Evolutionary conservation across 1,284 basidiomycete genomes (phyloP), one percentile per base, ranked within the genome.

Genomic region (Apiotrichum siamense): DNA sequence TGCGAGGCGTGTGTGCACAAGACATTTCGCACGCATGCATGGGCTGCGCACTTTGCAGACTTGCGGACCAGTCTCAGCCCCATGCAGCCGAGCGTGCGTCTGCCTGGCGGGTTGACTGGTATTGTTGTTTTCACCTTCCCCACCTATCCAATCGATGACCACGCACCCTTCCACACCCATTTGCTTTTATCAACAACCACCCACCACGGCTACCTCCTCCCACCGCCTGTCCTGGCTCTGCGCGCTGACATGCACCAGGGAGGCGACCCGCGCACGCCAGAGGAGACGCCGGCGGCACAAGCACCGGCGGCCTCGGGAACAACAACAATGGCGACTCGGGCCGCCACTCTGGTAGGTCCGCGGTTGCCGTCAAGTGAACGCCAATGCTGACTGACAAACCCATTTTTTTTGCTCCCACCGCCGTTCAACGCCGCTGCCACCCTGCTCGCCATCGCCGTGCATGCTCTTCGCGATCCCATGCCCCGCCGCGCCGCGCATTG

Each of bases 41-140:
- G 10, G 10, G 29, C 29, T 31, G 29, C 10, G 29, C 29, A 31
- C 29, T 31, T 9, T 15, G 29, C 15, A 31, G 10, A 15, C 29
- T 31, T 31, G 29, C 15, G n/a, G n/a, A n/a, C n/a, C n/a, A n/a
- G n/a, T 31, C 15, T 12, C 23, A 39, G 27, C 29, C 10, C 29
- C 29, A 31, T 9, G 10, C 10, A 15, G 29, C n/a, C n/a, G n/a
- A n/a, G n/a, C n/a, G n/a, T n/a, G n/a, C n/a, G n/a, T n/a, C n/a
- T n/a, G n/a, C n/a, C n/a, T n/a, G n/a, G n/a, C n/a, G n/a, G n/a
- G n/a, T n/a, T n/a, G n/a, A n/a, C n/a, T n/a, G n/a, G n/a, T n/a
- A 26, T 55, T 56, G 54, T 56, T 56, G 54, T 56, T 56, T 56
- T 52, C 37, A 15, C 44, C 35, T 6, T 4, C 26, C 33, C 31